A percentile compares a stretch with the other conserved stretches of the same genome.
Conservation (phyloP, 345 rosid genomes). For the Linum tenue region DNA sequence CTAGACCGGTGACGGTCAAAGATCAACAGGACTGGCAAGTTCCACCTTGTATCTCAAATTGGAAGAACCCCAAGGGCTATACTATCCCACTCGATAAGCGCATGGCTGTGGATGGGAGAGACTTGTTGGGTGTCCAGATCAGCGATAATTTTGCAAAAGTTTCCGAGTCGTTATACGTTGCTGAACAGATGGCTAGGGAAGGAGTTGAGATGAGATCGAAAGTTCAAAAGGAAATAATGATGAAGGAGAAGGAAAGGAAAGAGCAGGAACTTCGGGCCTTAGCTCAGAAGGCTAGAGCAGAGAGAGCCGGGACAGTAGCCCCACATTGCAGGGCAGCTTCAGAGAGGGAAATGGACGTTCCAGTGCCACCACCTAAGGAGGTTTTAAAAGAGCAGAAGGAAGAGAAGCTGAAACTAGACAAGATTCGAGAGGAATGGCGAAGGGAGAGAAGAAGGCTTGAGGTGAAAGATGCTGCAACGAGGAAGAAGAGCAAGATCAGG, state of each 20-base stretch:
- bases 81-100: slow-evolving; percentile 97
- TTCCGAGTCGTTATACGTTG: slow-evolving; percentile 79
- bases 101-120: slow-evolving; percentile 98
- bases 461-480: slow-evolving; percentile 84
- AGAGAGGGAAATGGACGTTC: slow-evolving; percentile 35
- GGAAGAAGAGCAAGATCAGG: slow-evolving; percentile 90
- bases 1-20: slow-evolving; percentile 88
- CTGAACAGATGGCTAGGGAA: slow-evolving; percentile 97
- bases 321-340: slow-evolving; percentile 29
- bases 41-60: slow-evolving; percentile 92
- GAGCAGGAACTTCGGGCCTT: slow-evolving; percentile 92
- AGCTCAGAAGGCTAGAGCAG: slow-evolving; percentile 90
- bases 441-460: slow-evolving; percentile 76
- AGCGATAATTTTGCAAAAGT: slow-evolving; percentile 87
- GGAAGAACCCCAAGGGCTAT: slow-evolving; percentile 96
- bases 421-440: slow-evolving; percentile 86
- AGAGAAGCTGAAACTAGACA: slow-evolving; percentile 66
- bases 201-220: slow-evolving; percentile 96
- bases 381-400: slow-evolving; percentile 60
- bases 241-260: slow-evolving; percentile 90
- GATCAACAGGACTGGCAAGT: slow-evolving; percentile 98
- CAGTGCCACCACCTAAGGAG: slow-evolving; percentile 43
- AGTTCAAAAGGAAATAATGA: slow-evolving; percentile 83
- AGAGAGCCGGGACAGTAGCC: slow-evolving; percentile 59
- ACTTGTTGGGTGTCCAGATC: slow-evolving; percentile 75